These are phyloP conservation scores for Galerina marginata DNA, from an alignment of 768 basidiomycete species.

Conservation along the genomic window DNA sequence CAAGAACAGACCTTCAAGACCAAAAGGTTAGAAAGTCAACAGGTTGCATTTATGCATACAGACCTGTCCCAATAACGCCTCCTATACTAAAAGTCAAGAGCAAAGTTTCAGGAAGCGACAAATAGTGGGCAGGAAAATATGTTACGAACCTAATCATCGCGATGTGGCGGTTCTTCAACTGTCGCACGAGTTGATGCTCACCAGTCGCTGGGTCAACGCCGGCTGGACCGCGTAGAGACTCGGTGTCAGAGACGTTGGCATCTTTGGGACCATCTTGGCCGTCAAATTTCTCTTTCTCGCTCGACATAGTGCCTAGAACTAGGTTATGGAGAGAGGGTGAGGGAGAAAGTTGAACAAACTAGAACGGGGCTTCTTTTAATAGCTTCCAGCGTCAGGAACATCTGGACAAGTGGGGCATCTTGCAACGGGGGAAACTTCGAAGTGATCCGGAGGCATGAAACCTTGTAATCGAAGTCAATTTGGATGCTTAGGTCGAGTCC, in stretches of 20 bases:
- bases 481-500: background rate
- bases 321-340: slow-evolving; percentile 6
- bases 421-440: slow-evolving; percentile 8
- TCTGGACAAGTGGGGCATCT: slow-evolving; percentile 9
- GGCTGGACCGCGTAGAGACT: slow-evolving; percentile 15
- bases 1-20: slow-evolving; percentile 62
- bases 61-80: slow-evolving; percentile 65
- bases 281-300: slow-evolving; percentile 21
- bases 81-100: slow-evolving; percentile 50
- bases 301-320: slow-evolving; percentile 13
- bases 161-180: slow-evolving; percentile 79
- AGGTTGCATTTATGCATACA: background rate
- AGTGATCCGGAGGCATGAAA: slow-evolving; percentile 14
- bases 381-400: slow-evolving; percentile 14
- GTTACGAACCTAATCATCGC: slow-evolving; percentile 73
- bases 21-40: background rate
- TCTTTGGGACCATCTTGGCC: slow-evolving; percentile 4
- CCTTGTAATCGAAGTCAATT: background rate
- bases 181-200: slow-evolving; percentile 50
- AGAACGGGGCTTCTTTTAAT: slow-evolving; percentile 8
- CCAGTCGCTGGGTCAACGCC: slow-evolving; percentile 14
- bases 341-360: background rate
- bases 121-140: background rate
- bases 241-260: slow-evolving; percentile 16
- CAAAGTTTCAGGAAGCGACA: slow-evolving; percentile 1